phyloP scores from a whole-genome alignment of 805 yeast genomes.

The Metschnikowia vanudenii region DNA sequence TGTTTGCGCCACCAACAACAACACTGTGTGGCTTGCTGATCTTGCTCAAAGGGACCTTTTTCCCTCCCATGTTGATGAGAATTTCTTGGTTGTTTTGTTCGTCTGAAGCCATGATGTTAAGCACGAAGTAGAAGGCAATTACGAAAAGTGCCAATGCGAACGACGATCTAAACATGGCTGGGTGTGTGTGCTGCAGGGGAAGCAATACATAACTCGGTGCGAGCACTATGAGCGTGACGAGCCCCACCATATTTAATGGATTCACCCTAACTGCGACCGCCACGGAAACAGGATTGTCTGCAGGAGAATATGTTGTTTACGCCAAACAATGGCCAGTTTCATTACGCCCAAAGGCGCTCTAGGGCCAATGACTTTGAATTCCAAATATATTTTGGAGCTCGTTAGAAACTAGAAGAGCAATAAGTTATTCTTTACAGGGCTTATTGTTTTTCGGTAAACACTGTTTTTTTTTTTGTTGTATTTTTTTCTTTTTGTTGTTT shows the following conservation, averaged over 20 bases:
- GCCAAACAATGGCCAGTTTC: background rate
- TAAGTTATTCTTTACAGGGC: no score
- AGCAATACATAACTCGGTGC: constrained; percentile 7
- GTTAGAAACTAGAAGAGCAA: no score
- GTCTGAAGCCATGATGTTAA: constrained; percentile 14
- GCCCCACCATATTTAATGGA: constrained; percentile 9
- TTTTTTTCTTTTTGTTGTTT: no score
- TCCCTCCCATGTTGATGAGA: constrained; percentile 34
- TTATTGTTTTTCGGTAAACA: no score
- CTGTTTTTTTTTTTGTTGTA: no score
- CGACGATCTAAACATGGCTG: constrained; percentile 13
- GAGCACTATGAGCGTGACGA: constrained; percentile 11
- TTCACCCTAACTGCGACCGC: constrained; percentile 3
- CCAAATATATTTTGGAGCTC: no score
- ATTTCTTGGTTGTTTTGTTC: constrained; percentile 17
- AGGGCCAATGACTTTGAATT: no score
- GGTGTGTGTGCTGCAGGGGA: constrained; percentile 13
- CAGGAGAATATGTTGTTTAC: background rate
- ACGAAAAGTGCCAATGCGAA: constrained; percentile 13
- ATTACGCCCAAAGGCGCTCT: no score
- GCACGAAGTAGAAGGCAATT: constrained; percentile 9
- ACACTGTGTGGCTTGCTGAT: constrained; percentile 41
- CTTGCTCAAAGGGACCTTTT: constrained; percentile 33
- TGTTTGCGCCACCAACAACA: constrained; percentile 19
- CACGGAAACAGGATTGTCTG: background rate